These are phyloP conservation scores for Chrysoporthe cubensis DNA, from an alignment of 2,329 filamentous ascomycete species.

Conservation along the genomic window DNA sequence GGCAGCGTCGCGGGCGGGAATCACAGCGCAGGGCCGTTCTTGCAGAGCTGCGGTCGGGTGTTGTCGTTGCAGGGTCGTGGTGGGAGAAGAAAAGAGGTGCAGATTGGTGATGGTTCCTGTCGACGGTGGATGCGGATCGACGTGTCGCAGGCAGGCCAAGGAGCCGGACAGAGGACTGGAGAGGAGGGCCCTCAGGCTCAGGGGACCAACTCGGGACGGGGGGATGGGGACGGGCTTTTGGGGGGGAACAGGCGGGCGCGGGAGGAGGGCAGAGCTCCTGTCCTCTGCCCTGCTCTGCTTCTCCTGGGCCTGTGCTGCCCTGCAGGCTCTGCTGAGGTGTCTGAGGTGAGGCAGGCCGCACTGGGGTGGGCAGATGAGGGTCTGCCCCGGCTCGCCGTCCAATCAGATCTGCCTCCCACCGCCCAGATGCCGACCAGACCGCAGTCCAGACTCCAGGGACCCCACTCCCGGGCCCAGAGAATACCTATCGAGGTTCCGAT, in stretches of 20 bases:
- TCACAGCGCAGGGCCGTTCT: background rate
- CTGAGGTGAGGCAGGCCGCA: background rate
- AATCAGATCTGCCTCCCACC: background rate
- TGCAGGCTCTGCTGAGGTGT: background rate
- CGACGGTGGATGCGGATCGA: conserved; percentile 16
- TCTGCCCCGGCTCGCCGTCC: background rate
- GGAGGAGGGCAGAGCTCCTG: background rate
- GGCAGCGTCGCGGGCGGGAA: background rate
- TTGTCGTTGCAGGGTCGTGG: background rate
- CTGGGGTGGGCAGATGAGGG: conserved; percentile 6
- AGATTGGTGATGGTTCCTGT: conserved; percentile 14
- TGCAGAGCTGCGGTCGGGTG: background rate
- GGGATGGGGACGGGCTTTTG: background rate
- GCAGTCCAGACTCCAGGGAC: conserved; percentile 1
- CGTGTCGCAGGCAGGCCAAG: conserved; percentile 17
- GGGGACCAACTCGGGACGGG: background rate
- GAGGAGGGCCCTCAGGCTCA: background rate
- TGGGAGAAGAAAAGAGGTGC: conserved; percentile 9
- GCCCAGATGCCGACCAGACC: background rate
- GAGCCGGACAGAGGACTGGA: background rate
- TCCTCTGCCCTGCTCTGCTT: no score
- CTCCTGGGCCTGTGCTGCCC: background rate
- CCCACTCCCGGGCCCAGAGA: background rate
- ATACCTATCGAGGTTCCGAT: background rate
- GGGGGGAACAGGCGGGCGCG: background rate